Conservation (phyloP, 768 basidiomycete genomes). For the Lyophyllum atratum region DNA sequence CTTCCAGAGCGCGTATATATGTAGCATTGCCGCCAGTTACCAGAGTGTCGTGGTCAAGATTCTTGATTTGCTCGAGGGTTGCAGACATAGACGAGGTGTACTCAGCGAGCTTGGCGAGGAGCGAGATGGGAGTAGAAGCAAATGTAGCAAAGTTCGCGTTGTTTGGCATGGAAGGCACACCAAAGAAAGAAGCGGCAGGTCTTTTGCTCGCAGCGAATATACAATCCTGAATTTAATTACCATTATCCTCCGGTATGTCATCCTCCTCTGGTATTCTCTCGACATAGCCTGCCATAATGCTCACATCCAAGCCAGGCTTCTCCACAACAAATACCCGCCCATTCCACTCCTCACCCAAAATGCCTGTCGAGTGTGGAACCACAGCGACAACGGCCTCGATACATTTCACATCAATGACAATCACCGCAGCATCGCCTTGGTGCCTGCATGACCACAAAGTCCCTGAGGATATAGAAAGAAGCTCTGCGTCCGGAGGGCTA, state of each 20-base stretch:
- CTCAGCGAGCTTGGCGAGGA: too few relatives aligned
- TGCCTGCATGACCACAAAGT: constrained; percentile 14
- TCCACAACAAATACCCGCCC: constrained; percentile 17
- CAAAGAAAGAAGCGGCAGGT: too few relatives aligned
- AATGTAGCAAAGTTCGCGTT: too few relatives aligned
- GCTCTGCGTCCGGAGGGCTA: constrained; percentile 2
- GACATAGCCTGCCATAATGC: constrained; percentile 10
- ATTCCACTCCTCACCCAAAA: constrained; percentile 12
- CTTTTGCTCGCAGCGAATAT: too few relatives aligned
- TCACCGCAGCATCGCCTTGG: constrained; percentile 1
- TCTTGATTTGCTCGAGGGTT: too few relatives aligned
- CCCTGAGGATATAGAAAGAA: constrained; percentile 4
- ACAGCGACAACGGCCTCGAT: constrained; percentile 15
- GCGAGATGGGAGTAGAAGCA: too few relatives aligned
- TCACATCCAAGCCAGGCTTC: constrained; percentile 19
- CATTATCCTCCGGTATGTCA: neutral
- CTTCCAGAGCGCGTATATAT: too few relatives aligned
- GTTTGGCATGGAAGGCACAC: too few relatives aligned
- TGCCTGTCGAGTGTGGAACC: constrained; percentile 12
- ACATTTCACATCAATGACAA: constrained; percentile 6
- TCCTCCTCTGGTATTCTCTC: constrained; percentile 7
- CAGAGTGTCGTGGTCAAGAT: too few relatives aligned
- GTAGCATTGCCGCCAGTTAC: too few relatives aligned
- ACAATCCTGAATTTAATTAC: too few relatives aligned
- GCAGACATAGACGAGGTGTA: too few relatives aligned